Evolutionary conservation across 106 monocot species (phyloP), one percentile per base, ranked within the genome.

Genomic region (Apostasia ramifera): DNA sequence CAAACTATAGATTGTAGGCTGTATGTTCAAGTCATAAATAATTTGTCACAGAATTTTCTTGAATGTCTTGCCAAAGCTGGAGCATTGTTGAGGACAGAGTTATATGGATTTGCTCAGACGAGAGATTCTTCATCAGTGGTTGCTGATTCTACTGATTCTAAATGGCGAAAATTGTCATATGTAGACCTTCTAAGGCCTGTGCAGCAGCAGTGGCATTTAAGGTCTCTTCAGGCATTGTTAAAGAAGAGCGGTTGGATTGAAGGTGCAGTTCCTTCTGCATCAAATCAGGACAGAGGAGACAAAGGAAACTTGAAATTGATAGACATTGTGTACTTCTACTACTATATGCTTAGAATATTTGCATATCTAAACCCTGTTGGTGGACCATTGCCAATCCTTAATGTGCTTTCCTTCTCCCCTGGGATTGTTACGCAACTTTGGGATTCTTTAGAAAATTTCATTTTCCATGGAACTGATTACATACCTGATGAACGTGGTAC

Each of bases 121-220:
- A 63, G 42, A 44, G 77, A 73, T 56, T 56, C 63, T 65, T 71
- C 67, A 41, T 72, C 46, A 7, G 44, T 51, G 56, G 53, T 45
- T 53, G 49, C 4, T 6, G 54, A 76, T 65, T 73, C 68, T 38
- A 52, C 68, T 59, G 42, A 73, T 1, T 38, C 41, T 13, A 54
- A 50, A 53, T 73, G 67, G 11, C 26, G 62, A 49, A 71, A 67
- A 59, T 71, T 70, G 47, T 69, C 78, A 55, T 83, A 78, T 69
- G 58, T 83, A 46, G 79, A 86, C 55, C 81, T 86, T 68, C 74
- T 95, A 44, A 86, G 80, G 66, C 82, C 88, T 71, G 78, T 88
- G 53, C 72, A 91, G 78, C 95, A 95, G 76, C 95, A 91, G 56
- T 95, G 88, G 88, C 83, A 88, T 77, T 76, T 95, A 52, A 85